Percentiles rank a stretch among this genome's conserved stretches.
Evolutionary conservation across 495 filamentous ascomycete species (phyloP).

Genomic region (Trichoderma reesei): DNA sequence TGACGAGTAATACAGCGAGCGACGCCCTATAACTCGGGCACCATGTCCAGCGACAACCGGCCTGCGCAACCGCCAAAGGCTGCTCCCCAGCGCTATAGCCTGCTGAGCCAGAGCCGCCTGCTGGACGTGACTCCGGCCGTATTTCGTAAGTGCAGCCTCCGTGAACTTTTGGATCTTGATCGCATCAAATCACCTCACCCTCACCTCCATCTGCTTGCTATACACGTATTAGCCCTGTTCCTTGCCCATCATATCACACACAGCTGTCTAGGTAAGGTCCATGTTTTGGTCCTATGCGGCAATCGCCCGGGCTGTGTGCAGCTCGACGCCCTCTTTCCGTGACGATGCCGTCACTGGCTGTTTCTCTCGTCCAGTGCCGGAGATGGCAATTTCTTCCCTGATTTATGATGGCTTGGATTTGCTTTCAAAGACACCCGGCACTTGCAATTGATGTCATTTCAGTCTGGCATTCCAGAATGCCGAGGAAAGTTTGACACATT

Average conservation of each 20-base stretch:
- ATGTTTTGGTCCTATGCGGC: neutral
- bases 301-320: neutral
- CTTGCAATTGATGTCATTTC: neutral
- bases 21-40: neutral
- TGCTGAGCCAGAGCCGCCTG: neutral
- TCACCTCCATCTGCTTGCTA: no score
- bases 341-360: neutral
- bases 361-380: neutral
- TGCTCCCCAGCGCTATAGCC: neutral
- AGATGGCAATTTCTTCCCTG: neutral
- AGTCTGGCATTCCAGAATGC: neutral
- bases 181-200: no score
- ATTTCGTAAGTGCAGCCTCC: neutral
- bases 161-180: no score
- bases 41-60: neutral
- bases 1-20: neutral
- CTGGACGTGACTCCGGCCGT: neutral
- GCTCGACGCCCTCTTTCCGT: slow-evolving; percentile 1
- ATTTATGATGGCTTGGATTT: neutral
- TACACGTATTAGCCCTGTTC: no score
- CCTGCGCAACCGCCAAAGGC: neutral
- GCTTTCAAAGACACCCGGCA: neutral
- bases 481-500: neutral
- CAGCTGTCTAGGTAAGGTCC: no score
- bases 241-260: no score